These are phyloP conservation scores for Suhomyces sp. DNA, from an alignment of 805 yeast genomes.

Conservation along the genomic window DNA sequence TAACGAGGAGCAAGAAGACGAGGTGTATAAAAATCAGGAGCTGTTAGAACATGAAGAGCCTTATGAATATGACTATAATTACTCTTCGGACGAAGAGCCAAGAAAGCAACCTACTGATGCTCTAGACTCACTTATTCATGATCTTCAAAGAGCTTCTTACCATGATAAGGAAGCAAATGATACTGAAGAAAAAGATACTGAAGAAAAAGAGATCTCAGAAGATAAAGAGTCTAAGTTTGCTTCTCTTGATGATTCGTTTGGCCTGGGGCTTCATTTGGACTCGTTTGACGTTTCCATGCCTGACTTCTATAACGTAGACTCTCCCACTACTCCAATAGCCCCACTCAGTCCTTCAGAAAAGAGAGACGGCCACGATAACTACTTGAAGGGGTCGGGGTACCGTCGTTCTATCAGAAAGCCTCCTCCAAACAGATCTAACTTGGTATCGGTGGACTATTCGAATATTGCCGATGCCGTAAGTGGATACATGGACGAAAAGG, in stretches of 20 bases:
- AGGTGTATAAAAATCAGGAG: too few species aligned
- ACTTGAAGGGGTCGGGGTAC: constrained; percentile 23
- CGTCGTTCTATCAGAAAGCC: constrained; percentile 37
- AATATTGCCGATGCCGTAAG: constrained; percentile 32
- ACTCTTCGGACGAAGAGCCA: constrained; percentile 1
- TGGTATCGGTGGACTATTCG: constrained; percentile 27
- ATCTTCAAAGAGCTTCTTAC: constrained; percentile 22
- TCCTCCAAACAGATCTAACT: constrained; percentile 21
- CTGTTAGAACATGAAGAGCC: background rate
- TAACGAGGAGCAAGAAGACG: background rate
- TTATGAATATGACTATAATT: background rate
- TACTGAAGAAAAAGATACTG: background rate
- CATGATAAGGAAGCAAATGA: background rate
- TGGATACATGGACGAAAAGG: constrained; percentile 19
- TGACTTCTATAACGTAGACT: constrained; percentile 19
- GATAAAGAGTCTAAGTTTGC: background rate
- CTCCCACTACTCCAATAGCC: constrained; percentile 21
- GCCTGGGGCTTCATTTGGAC: constrained; percentile 10
- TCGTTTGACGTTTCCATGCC: constrained; percentile 26
- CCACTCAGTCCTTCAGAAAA: constrained; percentile 21
- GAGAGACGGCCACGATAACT: constrained; percentile 21
- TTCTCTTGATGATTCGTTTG: background rate
- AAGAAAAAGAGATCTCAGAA: background rate
- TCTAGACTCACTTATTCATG: constrained; percentile 37
- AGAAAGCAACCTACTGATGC: constrained; percentile 22